phyloP scores from a whole-genome alignment of 345 rosid genomes.

The Rhizophora apiculata region DNA sequence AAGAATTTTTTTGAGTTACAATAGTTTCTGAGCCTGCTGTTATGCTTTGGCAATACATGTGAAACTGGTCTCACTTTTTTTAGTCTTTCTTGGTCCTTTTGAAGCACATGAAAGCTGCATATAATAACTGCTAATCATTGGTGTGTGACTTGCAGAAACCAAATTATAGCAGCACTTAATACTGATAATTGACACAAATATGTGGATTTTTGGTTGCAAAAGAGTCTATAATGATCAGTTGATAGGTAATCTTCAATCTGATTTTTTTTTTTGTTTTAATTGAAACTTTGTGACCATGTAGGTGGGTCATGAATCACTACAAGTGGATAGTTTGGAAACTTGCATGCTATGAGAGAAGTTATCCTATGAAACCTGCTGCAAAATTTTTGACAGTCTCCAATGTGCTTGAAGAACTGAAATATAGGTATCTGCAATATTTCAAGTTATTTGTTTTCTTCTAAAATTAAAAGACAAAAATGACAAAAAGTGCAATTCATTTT shows the following conservation, averaged over 20 bases:
- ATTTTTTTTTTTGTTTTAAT: not conserved
- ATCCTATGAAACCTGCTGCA: constrained; percentile 48
- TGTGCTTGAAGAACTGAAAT: constrained; percentile 90
- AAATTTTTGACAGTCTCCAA: constrained; percentile 68
- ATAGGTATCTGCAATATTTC: constrained; percentile 51
- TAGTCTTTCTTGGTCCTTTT: no score
- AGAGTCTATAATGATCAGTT: not conserved
- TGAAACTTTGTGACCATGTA: constrained; percentile 16
- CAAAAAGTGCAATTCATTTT: constrained; percentile 14
- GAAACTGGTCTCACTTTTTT: not conserved
- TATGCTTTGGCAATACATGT: not conserved
- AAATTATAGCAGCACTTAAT: not conserved
- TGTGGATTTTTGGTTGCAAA: not conserved
- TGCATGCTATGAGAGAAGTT: constrained; percentile 65
- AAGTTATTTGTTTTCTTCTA: constrained; percentile 13
- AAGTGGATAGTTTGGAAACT: constrained; percentile 97
- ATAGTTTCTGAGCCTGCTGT: constrained; percentile 3
- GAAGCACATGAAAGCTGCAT: no score
- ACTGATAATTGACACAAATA: not conserved
- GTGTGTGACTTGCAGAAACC: not conserved
- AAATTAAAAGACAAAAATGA: constrained; percentile 18
- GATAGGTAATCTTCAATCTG: not conserved
- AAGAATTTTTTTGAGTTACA: not conserved
- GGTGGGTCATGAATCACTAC: constrained; percentile 91
- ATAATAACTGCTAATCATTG: not conserved